Conservation (phyloP, 2,329 filamentous ascomycete genomes). For the Xylaria sp. region DNA sequence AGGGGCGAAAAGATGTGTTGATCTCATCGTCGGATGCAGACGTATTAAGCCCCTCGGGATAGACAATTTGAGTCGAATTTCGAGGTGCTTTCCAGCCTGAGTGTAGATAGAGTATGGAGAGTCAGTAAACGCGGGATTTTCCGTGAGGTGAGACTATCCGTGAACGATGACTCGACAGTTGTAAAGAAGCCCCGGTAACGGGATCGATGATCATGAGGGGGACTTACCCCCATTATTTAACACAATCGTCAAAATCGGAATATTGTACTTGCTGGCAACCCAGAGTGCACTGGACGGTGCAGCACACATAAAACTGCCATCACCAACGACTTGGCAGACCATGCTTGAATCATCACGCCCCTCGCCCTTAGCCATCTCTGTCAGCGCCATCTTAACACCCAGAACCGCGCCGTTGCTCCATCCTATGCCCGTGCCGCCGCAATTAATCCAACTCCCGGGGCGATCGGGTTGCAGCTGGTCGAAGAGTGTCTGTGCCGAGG, state of each 20-base stretch:
- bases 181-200: not conserved
- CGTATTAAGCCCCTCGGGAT: conserved; percentile 40
- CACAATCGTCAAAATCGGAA: conserved; percentile 60
- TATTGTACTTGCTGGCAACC: conserved; percentile 59
- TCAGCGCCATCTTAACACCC: conserved; percentile 78
- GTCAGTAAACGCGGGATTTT: not conserved
- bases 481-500: conserved; percentile 71
- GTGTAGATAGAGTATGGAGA: not conserved
- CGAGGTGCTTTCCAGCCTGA: conserved; percentile 45
- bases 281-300: conserved; percentile 61
- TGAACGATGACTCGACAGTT: not conserved
- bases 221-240: conserved; percentile 61
- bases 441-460: conserved; percentile 82
- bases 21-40: conserved; percentile 43
- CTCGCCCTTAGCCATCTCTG: conserved; percentile 58
- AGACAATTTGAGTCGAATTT: conserved; percentile 43
- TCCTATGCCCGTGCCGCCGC: conserved; percentile 81
- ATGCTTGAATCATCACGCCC: conserved; percentile 54
- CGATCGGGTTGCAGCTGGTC: conserved; percentile 76
- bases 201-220: not conserved
- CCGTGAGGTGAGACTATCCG: not conserved
- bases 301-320: conserved; percentile 61
- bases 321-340: conserved; percentile 61
- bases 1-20: conserved; percentile 44
- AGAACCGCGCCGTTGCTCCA: conserved; percentile 82